These are phyloP conservation scores for Quercus parvula DNA, from an alignment of 306 rosid genomes.

Conservation along the genomic window DNA sequence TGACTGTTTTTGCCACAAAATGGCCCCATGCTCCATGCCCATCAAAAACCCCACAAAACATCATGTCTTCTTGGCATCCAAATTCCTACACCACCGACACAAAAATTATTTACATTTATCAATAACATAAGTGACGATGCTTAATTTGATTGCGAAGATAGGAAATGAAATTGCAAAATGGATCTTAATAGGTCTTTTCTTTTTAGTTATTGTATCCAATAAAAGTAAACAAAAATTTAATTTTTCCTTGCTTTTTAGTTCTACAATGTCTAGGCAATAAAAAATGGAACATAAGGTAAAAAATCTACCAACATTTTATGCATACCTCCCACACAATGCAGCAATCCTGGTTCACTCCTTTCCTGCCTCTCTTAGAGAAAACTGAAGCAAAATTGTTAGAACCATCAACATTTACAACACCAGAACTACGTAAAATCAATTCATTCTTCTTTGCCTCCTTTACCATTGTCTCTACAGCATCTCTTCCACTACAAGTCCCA, in stretches of 20 bases:
- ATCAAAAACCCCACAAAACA: constrained; percentile 86
- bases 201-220: not conserved
- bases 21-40: constrained; percentile 99
- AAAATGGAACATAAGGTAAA: not conserved
- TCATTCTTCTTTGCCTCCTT: constrained; percentile 81
- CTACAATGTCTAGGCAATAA: not conserved
- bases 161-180: not conserved
- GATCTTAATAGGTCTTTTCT: not conserved
- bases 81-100: constrained; percentile 56
- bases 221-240: not conserved
- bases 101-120: not conserved
- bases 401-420: constrained; percentile 48
- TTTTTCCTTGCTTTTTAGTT: not conserved
- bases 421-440: constrained; percentile 52
- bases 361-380: constrained; percentile 73
- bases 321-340: constrained; percentile 97
- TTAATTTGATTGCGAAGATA: not conserved
- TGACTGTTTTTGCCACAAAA: constrained; percentile 73
- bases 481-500: constrained; percentile 45
- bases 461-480: constrained; percentile 73
- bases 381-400: constrained; percentile 77
- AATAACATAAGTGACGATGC: not conserved
- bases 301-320: not conserved
- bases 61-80: constrained; percentile 92
- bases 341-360: constrained; percentile 94